These are phyloP conservation scores for Microthlaspi erraticum DNA, from an alignment of 345 rosid species.

Conservation along the genomic window DNA sequence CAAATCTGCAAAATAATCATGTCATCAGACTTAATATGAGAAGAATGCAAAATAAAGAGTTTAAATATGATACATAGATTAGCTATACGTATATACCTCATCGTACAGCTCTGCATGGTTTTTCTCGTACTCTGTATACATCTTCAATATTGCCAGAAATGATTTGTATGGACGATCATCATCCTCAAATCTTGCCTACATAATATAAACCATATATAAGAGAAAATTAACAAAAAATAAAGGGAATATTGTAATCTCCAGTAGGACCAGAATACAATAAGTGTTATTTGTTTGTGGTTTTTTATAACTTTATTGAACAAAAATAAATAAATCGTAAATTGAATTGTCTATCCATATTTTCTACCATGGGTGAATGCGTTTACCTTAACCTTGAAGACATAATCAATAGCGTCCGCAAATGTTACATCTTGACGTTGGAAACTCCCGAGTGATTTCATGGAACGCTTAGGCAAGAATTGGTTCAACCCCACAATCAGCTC, in stretches of 20 bases:
- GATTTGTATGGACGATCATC: neutral
- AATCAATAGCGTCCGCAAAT: constrained; percentile 73
- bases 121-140: neutral
- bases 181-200: neutral
- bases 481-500: constrained; percentile 80
- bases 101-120: neutral
- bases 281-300: neutral
- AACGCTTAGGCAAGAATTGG: constrained; percentile 82
- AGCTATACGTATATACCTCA: neutral
- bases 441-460: constrained; percentile 56
- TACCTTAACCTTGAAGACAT: constrained; percentile 82
- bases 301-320: neutral
- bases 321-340: neutral
- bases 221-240: neutral
- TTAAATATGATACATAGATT: neutral
- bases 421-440: constrained; percentile 11
- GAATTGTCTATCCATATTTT: neutral
- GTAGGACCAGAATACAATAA: no score
- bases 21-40: neutral
- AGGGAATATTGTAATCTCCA: neutral
- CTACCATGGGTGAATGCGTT: neutral
- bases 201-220: neutral
- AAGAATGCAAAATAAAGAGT: neutral
- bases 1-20: neutral
- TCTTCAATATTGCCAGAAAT: neutral